Conservation (phyloP, 1,139 yeast species). For the Pichia sp. region DNA sequence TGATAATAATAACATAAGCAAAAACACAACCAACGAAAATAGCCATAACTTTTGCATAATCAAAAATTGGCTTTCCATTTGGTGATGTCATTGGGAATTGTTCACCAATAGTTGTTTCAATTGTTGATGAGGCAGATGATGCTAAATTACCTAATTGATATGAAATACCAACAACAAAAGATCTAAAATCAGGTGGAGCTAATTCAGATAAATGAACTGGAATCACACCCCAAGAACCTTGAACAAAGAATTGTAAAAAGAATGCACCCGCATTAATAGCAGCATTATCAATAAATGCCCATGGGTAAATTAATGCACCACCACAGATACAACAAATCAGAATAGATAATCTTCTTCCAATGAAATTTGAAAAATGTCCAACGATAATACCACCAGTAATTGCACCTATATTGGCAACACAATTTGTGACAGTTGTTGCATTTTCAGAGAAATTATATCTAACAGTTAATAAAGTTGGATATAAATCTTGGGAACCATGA, state of each 20-base stretch:
- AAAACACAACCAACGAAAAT: conserved; percentile 77
- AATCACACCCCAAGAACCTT: conserved; percentile 85
- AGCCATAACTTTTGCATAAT: conserved; percentile 69
- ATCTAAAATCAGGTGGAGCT: conserved; percentile 70
- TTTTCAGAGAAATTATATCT: conserved; percentile 47
- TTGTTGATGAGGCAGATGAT: conserved; percentile 77
- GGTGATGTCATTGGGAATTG: conserved; percentile 46
- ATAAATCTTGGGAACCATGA: conserved; percentile 70
- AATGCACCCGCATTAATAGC: conserved; percentile 74
- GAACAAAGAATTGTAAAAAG: conserved; percentile 74
- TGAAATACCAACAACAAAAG: conserved; percentile 67
- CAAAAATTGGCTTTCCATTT: conserved; percentile 33
- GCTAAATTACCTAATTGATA: conserved; percentile 83
- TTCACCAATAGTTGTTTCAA: conserved; percentile 70
- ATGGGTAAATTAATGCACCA: conserved; percentile 55
- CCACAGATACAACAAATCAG: conserved; percentile 59
- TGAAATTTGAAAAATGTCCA: conserved; percentile 54
- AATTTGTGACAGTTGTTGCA: conserved; percentile 58
- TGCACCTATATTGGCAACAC: conserved; percentile 68
- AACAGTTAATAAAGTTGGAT: conserved; percentile 54
- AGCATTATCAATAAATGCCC: conserved; percentile 54
- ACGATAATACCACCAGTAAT: conserved; percentile 55
- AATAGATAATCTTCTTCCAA: conserved; percentile 56
- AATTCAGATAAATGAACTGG: conserved; percentile 75
- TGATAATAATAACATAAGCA: conserved; percentile 50